Evolutionary conservation across 2,329 filamentous ascomycete genomes (phyloP).

Genomic region (Neoscytalidium dimidiatum): DNA sequence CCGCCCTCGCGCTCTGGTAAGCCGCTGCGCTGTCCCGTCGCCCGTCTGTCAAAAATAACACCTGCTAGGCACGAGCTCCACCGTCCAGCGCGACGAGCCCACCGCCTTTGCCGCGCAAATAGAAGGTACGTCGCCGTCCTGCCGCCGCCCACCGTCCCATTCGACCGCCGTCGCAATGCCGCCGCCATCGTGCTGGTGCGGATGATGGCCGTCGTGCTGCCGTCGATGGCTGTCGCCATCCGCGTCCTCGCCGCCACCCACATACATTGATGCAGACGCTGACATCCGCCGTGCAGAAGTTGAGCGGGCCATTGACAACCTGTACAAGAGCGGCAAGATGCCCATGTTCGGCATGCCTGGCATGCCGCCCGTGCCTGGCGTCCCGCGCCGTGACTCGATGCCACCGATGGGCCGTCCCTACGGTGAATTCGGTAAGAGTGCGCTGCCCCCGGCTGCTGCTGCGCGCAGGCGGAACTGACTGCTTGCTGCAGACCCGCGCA

Average conservation of each 20-base stretch:
- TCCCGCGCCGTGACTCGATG: slow-evolving; percentile 75
- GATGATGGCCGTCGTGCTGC: background rate
- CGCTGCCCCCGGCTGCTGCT: slow-evolving; percentile 10
- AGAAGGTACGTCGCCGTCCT: slow-evolving; percentile 67
- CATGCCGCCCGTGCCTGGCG: slow-evolving; percentile 8
- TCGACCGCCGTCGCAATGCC: background rate
- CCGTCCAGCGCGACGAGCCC: slow-evolving; percentile 66
- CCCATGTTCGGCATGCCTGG: slow-evolving; percentile 32
- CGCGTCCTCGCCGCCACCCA: background rate
- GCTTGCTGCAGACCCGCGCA: slow-evolving; percentile 65
- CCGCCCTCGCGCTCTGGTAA: slow-evolving; percentile 73
- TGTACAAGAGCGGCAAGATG: slow-evolving; percentile 89
- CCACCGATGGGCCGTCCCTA: slow-evolving; percentile 61
- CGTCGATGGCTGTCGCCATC: background rate
- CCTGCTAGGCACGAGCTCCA: slow-evolving; percentile 69
- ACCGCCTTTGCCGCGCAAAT: slow-evolving; percentile 83
- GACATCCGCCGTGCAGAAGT: slow-evolving; percentile 66
- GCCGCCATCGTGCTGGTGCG: background rate
- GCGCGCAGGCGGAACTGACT: slow-evolving; percentile 19
- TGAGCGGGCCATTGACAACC: slow-evolving; percentile 91
- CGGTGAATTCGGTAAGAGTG: slow-evolving; percentile 25
- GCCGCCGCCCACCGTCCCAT: background rate
- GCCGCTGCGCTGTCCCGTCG: slow-evolving; percentile 27
- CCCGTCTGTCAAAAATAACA: slow-evolving; percentile 29
- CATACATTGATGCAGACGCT: background rate